These are phyloP conservation scores for Austroboletus rostrupii DNA, from an alignment of 1,284 basidiomycete genomes.

Conservation along the genomic window DNA sequence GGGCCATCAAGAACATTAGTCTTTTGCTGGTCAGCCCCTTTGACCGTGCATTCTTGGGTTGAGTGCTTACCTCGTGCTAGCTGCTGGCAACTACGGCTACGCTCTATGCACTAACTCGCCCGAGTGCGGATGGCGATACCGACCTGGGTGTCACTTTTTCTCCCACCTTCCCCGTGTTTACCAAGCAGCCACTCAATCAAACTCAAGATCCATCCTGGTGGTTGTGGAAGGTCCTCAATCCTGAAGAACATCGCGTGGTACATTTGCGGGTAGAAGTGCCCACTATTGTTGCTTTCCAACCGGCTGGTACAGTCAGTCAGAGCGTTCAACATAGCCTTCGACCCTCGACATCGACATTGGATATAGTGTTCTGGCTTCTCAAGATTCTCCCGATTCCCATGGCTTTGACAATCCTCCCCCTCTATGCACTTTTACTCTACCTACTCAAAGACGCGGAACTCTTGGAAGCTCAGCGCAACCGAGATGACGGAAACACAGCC, in stretches of 20 bases:
- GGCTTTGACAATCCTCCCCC: constrained; percentile 64
- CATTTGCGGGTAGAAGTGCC: constrained; percentile 81
- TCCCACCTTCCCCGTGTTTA: constrained; percentile 35
- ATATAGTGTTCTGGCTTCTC: constrained; percentile 65
- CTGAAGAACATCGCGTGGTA: constrained; percentile 63
- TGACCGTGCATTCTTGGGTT: constrained; percentile 1
- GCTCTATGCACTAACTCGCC: constrained; percentile 66
- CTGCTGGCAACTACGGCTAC: constrained; percentile 70
- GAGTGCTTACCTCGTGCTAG: constrained; percentile 34
- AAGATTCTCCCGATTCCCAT: constrained; percentile 88
- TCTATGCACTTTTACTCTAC: constrained; percentile 84
- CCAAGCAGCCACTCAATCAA: constrained; percentile 25
- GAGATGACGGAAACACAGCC: constrained; percentile 40
- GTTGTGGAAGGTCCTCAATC: constrained; percentile 83
- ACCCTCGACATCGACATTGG: constrained; percentile 46
- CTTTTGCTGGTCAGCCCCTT: constrained; percentile 60
- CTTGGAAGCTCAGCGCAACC: constrained; percentile 78
- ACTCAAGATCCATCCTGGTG: constrained; percentile 50
- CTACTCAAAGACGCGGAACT: constrained; percentile 90
- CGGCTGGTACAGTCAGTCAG: constrained; percentile 30
- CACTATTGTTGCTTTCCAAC: constrained; percentile 67
- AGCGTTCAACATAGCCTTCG: constrained; percentile 36
- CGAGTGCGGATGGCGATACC: constrained; percentile 38
- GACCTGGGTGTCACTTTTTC: constrained; percentile 24
- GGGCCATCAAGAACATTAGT: constrained; percentile 79